phyloP scores from a whole-genome alignment of 2,329 filamentous ascomycete species.

The Venturia pyrina region DNA sequence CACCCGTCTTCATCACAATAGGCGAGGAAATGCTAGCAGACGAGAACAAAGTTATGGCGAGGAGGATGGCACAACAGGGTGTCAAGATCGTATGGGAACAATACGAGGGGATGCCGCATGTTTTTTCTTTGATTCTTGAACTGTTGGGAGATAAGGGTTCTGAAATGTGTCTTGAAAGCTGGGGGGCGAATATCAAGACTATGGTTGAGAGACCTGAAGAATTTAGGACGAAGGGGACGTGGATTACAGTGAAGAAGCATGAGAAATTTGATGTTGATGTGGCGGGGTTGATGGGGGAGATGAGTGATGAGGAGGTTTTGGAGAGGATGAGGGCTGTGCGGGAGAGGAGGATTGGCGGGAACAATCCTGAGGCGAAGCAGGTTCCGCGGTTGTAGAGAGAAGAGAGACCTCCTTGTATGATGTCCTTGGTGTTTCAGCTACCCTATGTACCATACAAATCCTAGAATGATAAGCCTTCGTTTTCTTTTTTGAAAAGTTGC shows the following conservation, averaged over 20 bases:
- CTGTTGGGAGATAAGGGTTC: constrained; percentile 16
- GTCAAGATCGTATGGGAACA: constrained; percentile 57
- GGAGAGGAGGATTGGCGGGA: not conserved
- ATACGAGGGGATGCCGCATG: constrained; percentile 74
- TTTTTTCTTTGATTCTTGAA: constrained; percentile 43
- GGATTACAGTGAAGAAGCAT: constrained; percentile 24
- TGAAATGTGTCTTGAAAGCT: constrained; percentile 27
- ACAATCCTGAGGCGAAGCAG: not conserved
- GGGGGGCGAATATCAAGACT: constrained; percentile 23
- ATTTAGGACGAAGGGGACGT: constrained; percentile 19
- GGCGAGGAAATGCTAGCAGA: constrained; percentile 66
- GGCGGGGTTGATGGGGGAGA: constrained; percentile 17
- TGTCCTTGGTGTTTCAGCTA: too few species aligned
- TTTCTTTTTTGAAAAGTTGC: too few species aligned
- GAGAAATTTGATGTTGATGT: constrained; percentile 21
- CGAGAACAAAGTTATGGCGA: constrained; percentile 53
- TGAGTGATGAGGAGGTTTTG: constrained; percentile 24
- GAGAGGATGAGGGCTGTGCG: constrained; percentile 20
- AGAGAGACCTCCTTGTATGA: not conserved
- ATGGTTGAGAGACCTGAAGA: constrained; percentile 20
- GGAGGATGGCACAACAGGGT: constrained; percentile 44
- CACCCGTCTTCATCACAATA: constrained; percentile 57
- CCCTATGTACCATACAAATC: too few species aligned
- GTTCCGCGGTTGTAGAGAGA: not conserved
- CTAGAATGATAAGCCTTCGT: too few species aligned